Conservation (phyloP, 495 filamentous ascomycete genomes). For the Aspergillus carlsbadensis region DNA sequence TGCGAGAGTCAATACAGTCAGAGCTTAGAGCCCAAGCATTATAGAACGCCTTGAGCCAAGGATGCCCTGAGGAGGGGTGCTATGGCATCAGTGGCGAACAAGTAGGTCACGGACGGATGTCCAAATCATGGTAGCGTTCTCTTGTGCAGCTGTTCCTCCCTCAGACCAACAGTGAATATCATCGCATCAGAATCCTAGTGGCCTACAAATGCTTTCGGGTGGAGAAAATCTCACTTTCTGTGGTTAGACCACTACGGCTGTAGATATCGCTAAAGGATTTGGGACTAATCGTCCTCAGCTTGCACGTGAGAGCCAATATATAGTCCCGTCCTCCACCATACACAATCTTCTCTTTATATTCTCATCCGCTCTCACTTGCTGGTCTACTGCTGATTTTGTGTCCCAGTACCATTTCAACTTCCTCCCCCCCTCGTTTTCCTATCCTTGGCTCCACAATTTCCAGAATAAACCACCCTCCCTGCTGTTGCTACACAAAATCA, state of each 20-base stretch:
- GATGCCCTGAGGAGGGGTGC: background rate
- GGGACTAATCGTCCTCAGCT: background rate
- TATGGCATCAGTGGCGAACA: background rate
- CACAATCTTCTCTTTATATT: background rate
- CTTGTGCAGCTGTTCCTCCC: background rate
- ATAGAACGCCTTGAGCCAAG: background rate
- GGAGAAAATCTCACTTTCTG: too few relatives aligned
- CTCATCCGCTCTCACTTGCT: background rate
- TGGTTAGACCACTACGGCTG: background rate
- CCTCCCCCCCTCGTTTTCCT: too few relatives aligned
- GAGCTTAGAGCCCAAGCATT: too few relatives aligned
- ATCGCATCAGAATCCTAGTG: too few relatives aligned
- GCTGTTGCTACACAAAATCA: background rate
- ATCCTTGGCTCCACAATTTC: too few relatives aligned
- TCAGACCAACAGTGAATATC: too few relatives aligned
- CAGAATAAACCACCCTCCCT: background rate
- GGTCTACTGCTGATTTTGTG: too few relatives aligned
- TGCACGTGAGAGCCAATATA: slow-evolving; percentile 4
- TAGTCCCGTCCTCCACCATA: background rate
- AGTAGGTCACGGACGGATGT: too few relatives aligned
- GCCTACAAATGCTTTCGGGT: too few relatives aligned
- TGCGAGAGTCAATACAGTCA: too few relatives aligned
- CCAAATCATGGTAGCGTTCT: background rate
- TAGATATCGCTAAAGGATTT: background rate
- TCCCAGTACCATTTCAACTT: too few relatives aligned